Percentiles rank a stretch among this genome's conserved stretches.
phyloP scores from a whole-genome alignment of 2,329 filamentous ascomycete species.

The Torrubiella hemipterigena region DNA sequence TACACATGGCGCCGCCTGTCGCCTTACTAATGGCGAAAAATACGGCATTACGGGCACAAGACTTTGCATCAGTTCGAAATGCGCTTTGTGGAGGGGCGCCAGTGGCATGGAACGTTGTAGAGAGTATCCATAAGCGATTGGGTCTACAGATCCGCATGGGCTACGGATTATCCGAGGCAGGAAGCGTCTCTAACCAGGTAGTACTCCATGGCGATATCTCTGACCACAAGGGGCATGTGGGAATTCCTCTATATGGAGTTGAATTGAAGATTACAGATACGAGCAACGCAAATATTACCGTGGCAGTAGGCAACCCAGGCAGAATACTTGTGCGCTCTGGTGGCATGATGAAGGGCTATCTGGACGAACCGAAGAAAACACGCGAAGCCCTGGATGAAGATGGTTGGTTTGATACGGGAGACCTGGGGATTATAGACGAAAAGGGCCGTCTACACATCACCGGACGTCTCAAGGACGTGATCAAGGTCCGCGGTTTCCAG shows the following conservation, averaged over 20 bases:
- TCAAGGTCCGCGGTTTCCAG: conserved; percentile 58
- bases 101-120: conserved; percentile 38
- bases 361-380: conserved; percentile 68
- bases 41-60: conserved; percentile 21
- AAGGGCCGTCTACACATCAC: conserved; percentile 69
- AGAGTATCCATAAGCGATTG: conserved; percentile 47
- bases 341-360: conserved; percentile 42
- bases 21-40: conserved; percentile 58
- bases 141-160: conserved; percentile 45
- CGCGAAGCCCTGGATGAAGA: conserved; percentile 59
- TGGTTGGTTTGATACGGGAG: conserved; percentile 65
- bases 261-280: neutral
- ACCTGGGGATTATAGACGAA: conserved; percentile 60
- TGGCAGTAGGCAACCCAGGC: neutral
- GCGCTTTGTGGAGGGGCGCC: conserved; percentile 55
- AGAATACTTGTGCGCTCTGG: neutral
- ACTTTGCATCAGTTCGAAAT: conserved; percentile 38
- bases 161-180: conserved; percentile 66
- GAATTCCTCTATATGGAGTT: neutral
- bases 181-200: conserved; percentile 43
- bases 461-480: conserved; percentile 47
- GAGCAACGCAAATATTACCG: neutral
- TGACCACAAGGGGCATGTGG: neutral
- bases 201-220: no score
- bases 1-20: conserved; percentile 58